Conservation (phyloP, 23 red algal species). For the Porphyridium purpureum region DNA sequence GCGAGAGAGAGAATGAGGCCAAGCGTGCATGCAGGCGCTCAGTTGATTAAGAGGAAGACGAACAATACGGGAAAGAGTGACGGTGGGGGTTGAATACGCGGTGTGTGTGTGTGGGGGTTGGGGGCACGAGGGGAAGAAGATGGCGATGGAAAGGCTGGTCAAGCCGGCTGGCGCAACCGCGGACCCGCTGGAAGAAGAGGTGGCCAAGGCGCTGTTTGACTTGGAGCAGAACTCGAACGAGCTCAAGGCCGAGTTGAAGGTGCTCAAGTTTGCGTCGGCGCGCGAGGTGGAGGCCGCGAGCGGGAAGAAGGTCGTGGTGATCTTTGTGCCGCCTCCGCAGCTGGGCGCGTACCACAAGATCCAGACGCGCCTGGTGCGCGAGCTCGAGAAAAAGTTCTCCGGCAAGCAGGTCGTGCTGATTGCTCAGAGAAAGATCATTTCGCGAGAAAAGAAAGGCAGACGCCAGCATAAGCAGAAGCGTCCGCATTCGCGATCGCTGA, state of each 20-base stretch:
- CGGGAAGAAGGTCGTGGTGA: constrained; percentile 57
- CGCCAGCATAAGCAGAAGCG: constrained; percentile 66
- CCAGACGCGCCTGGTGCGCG: constrained; percentile 84
- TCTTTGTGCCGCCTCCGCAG: constrained; percentile 73
- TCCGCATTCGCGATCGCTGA: constrained; percentile 73
- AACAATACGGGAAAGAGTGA: not conserved
- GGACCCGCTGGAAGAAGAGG: constrained; percentile 46
- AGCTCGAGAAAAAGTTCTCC: constrained; percentile 99
- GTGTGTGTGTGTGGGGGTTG: not conserved
- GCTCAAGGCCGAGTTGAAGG: constrained; percentile 42
- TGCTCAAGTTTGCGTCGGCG: constrained; percentile 55
- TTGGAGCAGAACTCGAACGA: constrained; percentile 57
- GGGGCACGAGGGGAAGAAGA: not conserved
- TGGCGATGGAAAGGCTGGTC: constrained; percentile 19
- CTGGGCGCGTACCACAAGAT: constrained; percentile 80
- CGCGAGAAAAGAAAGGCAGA: constrained; percentile 50
- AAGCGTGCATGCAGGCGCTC: too few relatives aligned
- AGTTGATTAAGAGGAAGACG: too few relatives aligned
- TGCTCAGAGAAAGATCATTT: constrained; percentile 70
- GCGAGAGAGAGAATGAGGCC: too few relatives aligned
- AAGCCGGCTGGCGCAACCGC: constrained; percentile 41
- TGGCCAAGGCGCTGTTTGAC: constrained; percentile 83
- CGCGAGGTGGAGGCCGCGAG: constrained; percentile 64
- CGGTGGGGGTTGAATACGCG: not conserved
- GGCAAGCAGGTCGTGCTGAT: constrained; percentile 80